Percentiles rank a stretch among this genome's conserved stretches.
These are phyloP conservation scores for Trametopsis cervina DNA, from an alignment of 768 basidiomycete genomes.

Conservation along the genomic window DNA sequence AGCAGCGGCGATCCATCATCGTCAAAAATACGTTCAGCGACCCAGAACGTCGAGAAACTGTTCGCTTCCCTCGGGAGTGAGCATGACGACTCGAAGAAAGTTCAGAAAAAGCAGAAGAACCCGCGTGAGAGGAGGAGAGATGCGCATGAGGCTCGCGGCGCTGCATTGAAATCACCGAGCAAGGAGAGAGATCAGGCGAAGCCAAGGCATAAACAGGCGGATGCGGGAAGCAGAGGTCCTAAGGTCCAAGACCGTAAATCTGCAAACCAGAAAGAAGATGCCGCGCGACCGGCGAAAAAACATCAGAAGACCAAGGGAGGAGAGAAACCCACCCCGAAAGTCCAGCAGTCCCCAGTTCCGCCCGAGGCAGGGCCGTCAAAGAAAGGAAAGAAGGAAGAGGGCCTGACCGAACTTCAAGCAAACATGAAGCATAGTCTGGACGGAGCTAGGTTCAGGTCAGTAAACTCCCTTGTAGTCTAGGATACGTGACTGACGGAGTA, in stretches of 20 bases:
- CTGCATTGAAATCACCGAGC: background rate
- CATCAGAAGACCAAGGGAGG: background rate
- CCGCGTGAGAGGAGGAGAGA: slow-evolving; percentile 8
- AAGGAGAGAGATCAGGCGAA: slow-evolving; percentile 2
- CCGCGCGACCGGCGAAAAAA: slow-evolving; percentile 1
- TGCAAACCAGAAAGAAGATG: background rate
- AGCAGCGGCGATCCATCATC: slow-evolving; percentile 14
- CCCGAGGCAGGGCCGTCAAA: background rate
- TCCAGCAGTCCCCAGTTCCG: background rate
- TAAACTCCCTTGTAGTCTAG: background rate
- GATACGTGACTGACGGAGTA: background rate
- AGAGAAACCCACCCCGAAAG: background rate
- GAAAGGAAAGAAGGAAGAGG: slow-evolving; percentile 10
- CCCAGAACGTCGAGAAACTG: slow-evolving; percentile 27
- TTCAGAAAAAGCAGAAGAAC: slow-evolving; percentile 14
- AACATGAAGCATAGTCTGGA: slow-evolving; percentile 74
- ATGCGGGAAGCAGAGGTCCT: background rate
- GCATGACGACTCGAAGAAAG: slow-evolving; percentile 1
- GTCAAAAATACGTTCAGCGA: slow-evolving; percentile 17
- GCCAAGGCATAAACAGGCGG: slow-evolving; percentile 5
- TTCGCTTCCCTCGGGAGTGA: slow-evolving; percentile 14
- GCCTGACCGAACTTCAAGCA: slow-evolving; percentile 68
- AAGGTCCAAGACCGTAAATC: background rate
- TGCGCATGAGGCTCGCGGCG: background rate
- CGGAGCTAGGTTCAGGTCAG: slow-evolving; percentile 83